Evolutionary conservation across 2,329 filamentous ascomycete genomes (phyloP).

Genomic region (Colletotrichum sp.): DNA sequence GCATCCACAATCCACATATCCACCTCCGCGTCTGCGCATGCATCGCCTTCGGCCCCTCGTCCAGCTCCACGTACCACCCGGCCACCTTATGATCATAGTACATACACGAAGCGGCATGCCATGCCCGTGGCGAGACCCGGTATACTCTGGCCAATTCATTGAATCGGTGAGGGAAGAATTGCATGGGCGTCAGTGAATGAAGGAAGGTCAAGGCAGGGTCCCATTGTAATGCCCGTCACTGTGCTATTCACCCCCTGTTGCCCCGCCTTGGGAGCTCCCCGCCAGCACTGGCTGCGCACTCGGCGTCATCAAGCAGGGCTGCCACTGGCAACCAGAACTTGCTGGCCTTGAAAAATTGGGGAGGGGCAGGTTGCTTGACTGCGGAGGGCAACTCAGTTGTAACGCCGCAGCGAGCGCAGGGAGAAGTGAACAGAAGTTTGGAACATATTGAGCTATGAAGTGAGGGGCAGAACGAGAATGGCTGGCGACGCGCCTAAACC

Average conservation of each 20-base stretch:
- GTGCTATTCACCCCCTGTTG: constrained; percentile 3
- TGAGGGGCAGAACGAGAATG: background rate
- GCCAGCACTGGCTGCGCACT: background rate
- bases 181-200: background rate
- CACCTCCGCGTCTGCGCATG: background rate
- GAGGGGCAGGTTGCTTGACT: background rate
- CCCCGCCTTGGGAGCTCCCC: constrained; percentile 6
- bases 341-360: background rate
- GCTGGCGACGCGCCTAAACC: background rate
- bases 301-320: constrained; percentile 15
- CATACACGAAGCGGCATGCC: constrained; percentile 4
- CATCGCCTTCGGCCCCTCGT: background rate
- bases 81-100: background rate
- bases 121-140: background rate
- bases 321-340: background rate
- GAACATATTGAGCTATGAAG: background rate
- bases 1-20: background rate
- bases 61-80: constrained; percentile 1
- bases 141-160: background rate
- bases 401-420: background rate
- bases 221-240: background rate
- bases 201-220: background rate
- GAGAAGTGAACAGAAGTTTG: background rate
- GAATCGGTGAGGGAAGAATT: background rate
- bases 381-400: background rate